phyloP scores from a whole-genome alignment of 139 green algal genomes.

The Spirogloea muscicola region DNA sequence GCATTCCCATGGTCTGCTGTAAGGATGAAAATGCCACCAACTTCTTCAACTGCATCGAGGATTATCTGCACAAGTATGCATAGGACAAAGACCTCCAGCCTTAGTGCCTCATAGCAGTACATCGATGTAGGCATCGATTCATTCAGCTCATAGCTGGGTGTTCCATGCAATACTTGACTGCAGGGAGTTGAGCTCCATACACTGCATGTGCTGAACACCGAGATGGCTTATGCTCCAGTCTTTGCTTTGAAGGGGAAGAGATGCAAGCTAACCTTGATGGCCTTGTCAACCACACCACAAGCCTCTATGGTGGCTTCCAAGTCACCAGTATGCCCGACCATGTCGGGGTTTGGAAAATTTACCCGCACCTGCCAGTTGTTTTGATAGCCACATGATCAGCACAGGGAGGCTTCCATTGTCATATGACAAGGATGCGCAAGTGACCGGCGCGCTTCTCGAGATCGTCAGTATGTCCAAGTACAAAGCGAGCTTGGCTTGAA shows the following conservation, averaged over 20 bases:
- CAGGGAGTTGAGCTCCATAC: not conserved
- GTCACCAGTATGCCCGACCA: constrained; percentile 74
- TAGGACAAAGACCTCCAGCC: too few relatives aligned
- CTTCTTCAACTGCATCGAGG: constrained; percentile 54
- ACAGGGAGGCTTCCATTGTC: too few relatives aligned
- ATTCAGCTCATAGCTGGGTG: not conserved
- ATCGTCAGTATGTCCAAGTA: too few relatives aligned
- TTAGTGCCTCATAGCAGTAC: too few relatives aligned
- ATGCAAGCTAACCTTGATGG: constrained; percentile 66
- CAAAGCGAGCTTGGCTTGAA: too few relatives aligned
- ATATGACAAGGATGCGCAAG: too few relatives aligned
- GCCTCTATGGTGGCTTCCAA: constrained; percentile 55
- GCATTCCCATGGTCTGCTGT: constrained; percentile 92
- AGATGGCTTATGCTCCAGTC: not conserved
- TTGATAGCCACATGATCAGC: too few relatives aligned
- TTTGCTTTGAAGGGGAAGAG: too few relatives aligned
- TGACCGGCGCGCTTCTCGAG: too few relatives aligned
- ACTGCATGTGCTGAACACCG: not conserved
- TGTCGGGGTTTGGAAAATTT: constrained; percentile 63
- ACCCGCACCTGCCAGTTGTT: constrained; percentile 40
- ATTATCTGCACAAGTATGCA: constrained; percentile 20
- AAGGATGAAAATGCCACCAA: constrained; percentile 71
- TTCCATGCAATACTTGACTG: not conserved
- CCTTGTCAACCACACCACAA: constrained; percentile 71
- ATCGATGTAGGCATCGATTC: too few relatives aligned